Evolutionary conservation across 148 eudicot genomes (phyloP).

Genomic region (Rhododendron simsii): DNA sequence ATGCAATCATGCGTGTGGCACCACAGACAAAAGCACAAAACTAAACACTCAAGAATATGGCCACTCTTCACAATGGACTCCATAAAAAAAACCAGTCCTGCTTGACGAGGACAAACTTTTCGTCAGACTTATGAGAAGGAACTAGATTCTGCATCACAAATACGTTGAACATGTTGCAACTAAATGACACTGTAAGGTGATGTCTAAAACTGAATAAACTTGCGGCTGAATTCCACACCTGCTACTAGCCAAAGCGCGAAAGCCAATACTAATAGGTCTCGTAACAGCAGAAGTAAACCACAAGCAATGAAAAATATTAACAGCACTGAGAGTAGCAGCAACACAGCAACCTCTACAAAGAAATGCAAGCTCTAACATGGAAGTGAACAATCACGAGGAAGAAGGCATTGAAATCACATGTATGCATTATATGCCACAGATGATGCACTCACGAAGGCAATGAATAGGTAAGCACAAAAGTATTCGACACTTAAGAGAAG

Average conservation of each 20-base stretch:
- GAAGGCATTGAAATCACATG: not conserved
- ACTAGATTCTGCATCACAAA: not conserved
- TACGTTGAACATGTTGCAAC: not conserved
- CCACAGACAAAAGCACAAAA: not conserved
- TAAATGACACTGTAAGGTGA: not conserved
- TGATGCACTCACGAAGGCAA: not conserved
- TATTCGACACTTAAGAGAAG: not conserved
- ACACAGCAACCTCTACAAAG: not conserved
- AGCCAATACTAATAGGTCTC: not conserved
- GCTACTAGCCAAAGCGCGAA: not conserved
- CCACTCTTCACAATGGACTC: not conserved
- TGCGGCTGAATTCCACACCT: not conserved
- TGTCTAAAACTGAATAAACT: not conserved
- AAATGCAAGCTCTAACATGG: not conserved
- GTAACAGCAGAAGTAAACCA: not conserved
- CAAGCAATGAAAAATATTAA: not conserved
- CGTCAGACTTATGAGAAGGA: not conserved
- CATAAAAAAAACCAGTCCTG: not conserved
- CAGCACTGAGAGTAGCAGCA: not conserved
- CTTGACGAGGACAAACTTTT: not conserved
- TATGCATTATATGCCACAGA: not conserved
- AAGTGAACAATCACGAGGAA: not conserved
- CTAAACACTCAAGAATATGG: not conserved
- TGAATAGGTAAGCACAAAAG: not conserved
- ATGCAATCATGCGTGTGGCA: not conserved